Evolutionary conservation across 2,329 filamentous ascomycete species (phyloP), one percentile per base, ranked within the genome.

Genomic region (Scedosporium dehoogii): DNA sequence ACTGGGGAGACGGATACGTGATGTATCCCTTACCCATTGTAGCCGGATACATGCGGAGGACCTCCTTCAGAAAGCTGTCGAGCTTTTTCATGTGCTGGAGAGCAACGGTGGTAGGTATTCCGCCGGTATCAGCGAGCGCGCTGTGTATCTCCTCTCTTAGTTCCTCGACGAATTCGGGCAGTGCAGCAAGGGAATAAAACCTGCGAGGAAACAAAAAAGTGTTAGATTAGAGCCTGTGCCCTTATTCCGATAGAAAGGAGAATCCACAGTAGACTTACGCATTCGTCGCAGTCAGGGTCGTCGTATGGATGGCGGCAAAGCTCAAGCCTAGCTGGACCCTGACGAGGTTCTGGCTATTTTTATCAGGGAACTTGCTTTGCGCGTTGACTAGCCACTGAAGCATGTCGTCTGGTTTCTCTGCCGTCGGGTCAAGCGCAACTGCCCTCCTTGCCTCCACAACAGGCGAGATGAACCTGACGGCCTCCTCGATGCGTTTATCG

Each of bases 291-390:
- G 78, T 73, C 51, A 78, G 68, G 0, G 77, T 76, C 0, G 79
- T 83, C 0, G 80, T 81, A 63, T 82, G 78, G 27, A 84, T 82
- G 1, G 81, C 77, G 0, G 79, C 79, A 59, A 82, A 78, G 48
- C 73, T 76, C 9, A 82, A 66, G 0, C 70, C 68, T 4, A 81
- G 71, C 67, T 81, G 74, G 9, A 77, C 69, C 44, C 71, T 71
- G 3, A 78, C 74, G 12, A 79, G 68, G 44, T 74, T 70, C 57
- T 72, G 69, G 63, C 73, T 70, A 12, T 68, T 68, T 63, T 69
- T 64, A 4, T 69, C 65, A 3, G 66, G 67, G 16, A 73, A 74
- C 66, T 76, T 73, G 2, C 68, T 65, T 29, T 76, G 71, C 0
- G 70, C 69, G 27, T 78, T 73, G 12, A 79, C 70, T 3, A 81